Conservation (phyloP, 441 rosid genomes). For the Omphalea diandra region DNA sequence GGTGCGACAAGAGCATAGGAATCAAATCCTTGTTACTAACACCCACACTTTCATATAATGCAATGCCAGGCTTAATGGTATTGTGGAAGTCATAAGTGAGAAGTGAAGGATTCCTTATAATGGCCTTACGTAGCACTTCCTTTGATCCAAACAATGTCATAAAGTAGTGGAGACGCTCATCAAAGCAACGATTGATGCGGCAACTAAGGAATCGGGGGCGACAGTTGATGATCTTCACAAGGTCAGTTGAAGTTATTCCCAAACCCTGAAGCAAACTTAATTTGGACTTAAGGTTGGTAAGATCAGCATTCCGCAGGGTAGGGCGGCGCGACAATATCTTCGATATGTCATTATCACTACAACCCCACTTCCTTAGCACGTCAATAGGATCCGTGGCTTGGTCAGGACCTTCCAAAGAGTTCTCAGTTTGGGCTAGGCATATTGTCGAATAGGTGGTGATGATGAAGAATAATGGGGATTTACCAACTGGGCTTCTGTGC, state of each 20-base stretch:
- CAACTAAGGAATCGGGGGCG: constrained; percentile 73
- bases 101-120: constrained; percentile 73
- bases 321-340: constrained; percentile 55
- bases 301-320: constrained; percentile 48
- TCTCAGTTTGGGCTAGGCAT: constrained; percentile 36
- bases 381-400: constrained; percentile 34
- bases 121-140: constrained; percentile 58
- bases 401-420: constrained; percentile 10
- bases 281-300: constrained; percentile 45
- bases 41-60: constrained; percentile 57
- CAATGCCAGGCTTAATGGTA: constrained; percentile 53
- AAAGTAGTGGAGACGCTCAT: constrained; percentile 63
- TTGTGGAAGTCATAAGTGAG: constrained; percentile 61
- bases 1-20: constrained; percentile 61
- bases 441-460: constrained; percentile 56
- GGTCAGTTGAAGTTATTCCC: constrained; percentile 65
- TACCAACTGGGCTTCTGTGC: background rate
- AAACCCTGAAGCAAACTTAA: constrained; percentile 50
- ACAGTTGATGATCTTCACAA: constrained; percentile 69
- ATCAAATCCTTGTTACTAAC: constrained; percentile 46
- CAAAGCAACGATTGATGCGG: constrained; percentile 54
- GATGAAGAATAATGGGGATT: background rate
- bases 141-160: constrained; percentile 51
- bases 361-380: constrained; percentile 64
- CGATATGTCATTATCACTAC: constrained; percentile 52